Conservation (phyloP, 495 filamentous ascomycete species). For the Talaromyces liani region DNA sequence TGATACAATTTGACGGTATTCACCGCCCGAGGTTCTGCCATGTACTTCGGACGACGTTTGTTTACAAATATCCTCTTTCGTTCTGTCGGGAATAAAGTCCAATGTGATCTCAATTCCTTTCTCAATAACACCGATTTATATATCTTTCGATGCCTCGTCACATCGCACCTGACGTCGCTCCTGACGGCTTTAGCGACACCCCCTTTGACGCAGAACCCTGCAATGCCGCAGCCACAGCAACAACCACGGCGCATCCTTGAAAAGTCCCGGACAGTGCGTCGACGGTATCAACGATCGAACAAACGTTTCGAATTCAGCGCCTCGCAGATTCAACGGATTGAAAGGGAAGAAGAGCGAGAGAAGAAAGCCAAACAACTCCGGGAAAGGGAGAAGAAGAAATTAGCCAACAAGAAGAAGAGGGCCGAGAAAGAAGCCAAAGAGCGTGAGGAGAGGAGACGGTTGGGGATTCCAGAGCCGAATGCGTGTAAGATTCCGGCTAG, state of each 20-base stretch:
- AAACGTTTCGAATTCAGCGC: constrained; percentile 34
- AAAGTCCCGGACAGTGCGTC: constrained; percentile 37
- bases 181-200: background rate
- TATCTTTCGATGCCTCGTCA: constrained; percentile 3
- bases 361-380: constrained; percentile 31
- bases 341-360: constrained; percentile 36
- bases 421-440: constrained; percentile 34
- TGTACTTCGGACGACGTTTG: background rate
- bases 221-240: background rate
- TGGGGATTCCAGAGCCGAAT: constrained; percentile 37
- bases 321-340: constrained; percentile 33
- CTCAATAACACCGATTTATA: background rate
- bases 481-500: constrained; percentile 34
- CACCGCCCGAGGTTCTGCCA: constrained; percentile 7
- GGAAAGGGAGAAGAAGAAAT: constrained; percentile 33
- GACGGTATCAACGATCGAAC: constrained; percentile 42
- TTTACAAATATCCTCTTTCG: constrained; percentile 1
- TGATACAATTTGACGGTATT: background rate
- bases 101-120: background rate
- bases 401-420: constrained; percentile 37
- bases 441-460: constrained; percentile 33
- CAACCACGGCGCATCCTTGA: constrained; percentile 35
- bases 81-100: background rate
- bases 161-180: background rate
- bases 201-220: background rate